Base-by-base conservation (phyloP, 179 eudicot genomes). In the Sideroxylon spinosum region DNA sequence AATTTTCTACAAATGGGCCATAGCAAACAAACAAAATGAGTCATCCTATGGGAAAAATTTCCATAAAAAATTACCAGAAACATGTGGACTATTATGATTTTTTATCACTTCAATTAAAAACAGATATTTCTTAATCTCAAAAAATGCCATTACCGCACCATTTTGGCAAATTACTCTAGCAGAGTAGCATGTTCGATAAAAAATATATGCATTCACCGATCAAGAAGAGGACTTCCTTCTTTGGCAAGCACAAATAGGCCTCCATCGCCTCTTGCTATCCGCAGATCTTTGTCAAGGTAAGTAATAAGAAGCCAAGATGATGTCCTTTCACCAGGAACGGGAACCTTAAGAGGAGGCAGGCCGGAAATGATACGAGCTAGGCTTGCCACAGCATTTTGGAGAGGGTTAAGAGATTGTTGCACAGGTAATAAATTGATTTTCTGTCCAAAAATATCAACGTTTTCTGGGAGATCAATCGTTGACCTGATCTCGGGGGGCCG, bases 261-360 rank as follows among this genome's bases (percentile, higher is more conserved):
- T 60, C 98, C 99, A 82, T 95, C 99, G 50, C 99, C 99, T 86
- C 98, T 92, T 13, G 98, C 89, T 22, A 95, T 93, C 60, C 95
- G 87, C 59, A 93, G 76, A 84, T 95, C 98, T 25, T 91, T 88
- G 84, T 95, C 99, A 29, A 93, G 94, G 80, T 92, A 95, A 14
- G 99, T 89, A 8, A 68, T 85, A 6, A 95, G 84, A 77, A 95
- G 90, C 97, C 97, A 95, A 44, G 99, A 93, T 55, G 86, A 81
- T 74, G 90, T 9, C 69, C 91, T 78, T 61, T 92, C 97, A 28
- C 99, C 96, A 0, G 97, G 97, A 79, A 95, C 85, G 56, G 91
- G 87, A 66, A 93, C 64, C 79, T 82, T 90, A 13, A 90, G 86
- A 80, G 94, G 90, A 53, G 91, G 91, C 56, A 84, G 89, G 55